These are phyloP conservation scores for Auricularia cornea DNA, from an alignment of 768 basidiomycete genomes.

Conservation along the genomic window DNA sequence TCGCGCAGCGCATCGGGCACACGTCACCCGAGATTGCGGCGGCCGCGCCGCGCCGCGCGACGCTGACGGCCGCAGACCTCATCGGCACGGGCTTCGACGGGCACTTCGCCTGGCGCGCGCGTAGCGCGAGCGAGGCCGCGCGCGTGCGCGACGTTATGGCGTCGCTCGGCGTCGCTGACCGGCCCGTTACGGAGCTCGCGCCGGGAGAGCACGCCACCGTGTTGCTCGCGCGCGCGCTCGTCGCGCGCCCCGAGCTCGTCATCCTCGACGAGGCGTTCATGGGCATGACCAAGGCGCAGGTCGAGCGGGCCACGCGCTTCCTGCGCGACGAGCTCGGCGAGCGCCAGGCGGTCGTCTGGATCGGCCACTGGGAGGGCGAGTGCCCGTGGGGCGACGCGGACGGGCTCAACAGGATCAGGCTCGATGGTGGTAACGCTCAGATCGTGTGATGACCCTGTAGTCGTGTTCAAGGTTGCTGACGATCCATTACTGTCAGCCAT, in stretches of 20 bases:
- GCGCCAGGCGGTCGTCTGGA: conserved; percentile 71
- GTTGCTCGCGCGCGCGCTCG: conserved; percentile 79
- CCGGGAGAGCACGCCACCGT: conserved; percentile 73
- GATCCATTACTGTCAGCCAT: too few relatives aligned
- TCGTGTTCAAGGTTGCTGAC: too few relatives aligned
- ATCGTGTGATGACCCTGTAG: too few relatives aligned
- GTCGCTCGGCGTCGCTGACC: conserved; percentile 21
- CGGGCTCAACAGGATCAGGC: conserved; percentile 31
- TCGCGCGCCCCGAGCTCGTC: conserved; percentile 62
- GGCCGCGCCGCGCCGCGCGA: conserved; percentile 68
- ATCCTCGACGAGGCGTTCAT: conserved; percentile 90
- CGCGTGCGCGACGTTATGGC: conserved; percentile 1
- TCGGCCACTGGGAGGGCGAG: conserved; percentile 90
- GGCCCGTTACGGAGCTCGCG: conserved; percentile 54
- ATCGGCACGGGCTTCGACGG: conserved; percentile 86
- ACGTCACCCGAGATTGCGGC: conserved; percentile 86
- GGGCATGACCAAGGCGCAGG: conserved; percentile 81
- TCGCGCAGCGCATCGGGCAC: conserved; percentile 64
- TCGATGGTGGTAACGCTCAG: not conserved
- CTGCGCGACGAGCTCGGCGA: conserved; percentile 40
- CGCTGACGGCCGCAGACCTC: conserved; percentile 66
- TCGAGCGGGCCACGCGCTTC: conserved; percentile 53
- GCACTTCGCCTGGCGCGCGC: conserved; percentile 53
- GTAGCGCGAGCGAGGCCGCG: conserved; percentile 8
- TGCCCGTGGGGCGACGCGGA: conserved; percentile 68